Percentiles rank a stretch among this genome's conserved stretches.
Conservation (phyloP, 1,284 basidiomycete species). For the Serendipita sp. region DNA sequence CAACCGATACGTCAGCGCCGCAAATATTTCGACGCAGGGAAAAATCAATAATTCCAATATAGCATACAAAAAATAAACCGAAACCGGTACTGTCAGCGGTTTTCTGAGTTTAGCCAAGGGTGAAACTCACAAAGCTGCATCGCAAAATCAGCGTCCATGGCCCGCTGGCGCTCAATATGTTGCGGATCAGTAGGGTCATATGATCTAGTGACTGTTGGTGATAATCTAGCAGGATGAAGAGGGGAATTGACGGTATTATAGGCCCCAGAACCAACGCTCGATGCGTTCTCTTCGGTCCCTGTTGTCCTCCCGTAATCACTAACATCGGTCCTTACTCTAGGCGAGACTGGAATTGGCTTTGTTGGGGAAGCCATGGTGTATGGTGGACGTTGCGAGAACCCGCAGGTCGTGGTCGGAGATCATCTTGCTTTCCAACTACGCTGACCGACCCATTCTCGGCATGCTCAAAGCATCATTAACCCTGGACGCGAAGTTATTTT, state of each 20-base stretch:
- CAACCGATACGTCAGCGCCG: background rate
- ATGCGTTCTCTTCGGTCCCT: background rate
- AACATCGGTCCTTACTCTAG: background rate
- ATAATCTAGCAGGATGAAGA: constrained; percentile 30
- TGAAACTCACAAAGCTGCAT: constrained; percentile 46
- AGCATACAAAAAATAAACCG: background rate
- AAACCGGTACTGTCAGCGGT: background rate
- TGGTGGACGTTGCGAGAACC: background rate
- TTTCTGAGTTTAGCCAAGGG: background rate
- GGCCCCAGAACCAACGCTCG: background rate
- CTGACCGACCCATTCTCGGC: too few species aligned
- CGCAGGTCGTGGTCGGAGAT: background rate
- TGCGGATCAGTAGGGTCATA: constrained; percentile 56
- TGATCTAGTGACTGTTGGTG: constrained; percentile 47
- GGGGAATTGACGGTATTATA: background rate
- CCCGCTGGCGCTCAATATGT: constrained; percentile 61
- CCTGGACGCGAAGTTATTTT: too few species aligned
- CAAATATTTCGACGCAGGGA: background rate
- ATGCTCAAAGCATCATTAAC: too few species aligned
- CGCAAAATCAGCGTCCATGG: constrained; percentile 76
- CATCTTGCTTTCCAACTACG: constrained; percentile 2
- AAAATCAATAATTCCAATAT: background rate
- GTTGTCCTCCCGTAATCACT: background rate
- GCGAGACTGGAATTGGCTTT: background rate
- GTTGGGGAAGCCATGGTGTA: background rate